Base-by-base conservation (phyloP, 805 yeast genomes). In the Clavispora fructus region DNA sequence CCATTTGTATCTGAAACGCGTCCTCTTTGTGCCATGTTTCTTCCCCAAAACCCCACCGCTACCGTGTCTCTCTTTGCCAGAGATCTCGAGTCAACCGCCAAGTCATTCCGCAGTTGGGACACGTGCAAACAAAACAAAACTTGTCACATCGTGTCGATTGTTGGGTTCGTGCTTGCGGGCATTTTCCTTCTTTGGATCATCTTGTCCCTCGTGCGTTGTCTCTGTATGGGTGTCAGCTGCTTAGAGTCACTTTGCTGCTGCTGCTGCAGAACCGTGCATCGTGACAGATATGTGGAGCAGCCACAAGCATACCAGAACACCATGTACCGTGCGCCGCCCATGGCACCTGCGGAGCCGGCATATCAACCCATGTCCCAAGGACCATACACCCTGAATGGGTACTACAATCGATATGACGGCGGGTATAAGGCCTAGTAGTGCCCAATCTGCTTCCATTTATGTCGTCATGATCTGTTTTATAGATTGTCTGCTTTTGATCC, bases 71-170 rank as follows among this genome's bases (percentile, higher is more conserved):
- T 42, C 17, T 38, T 54, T 38, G 39, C 30, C 35, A 41, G 44
- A 6, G 64, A 61, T 35, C 64, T 64, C 39, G 56, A 45, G 17
- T 48, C 64, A 30, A 69, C 74, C 5, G 73, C 73, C 14, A 80
- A 82, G 14, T 58, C 85, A 6, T 84, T 84, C 69, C 78, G 71
- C 57, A 53, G 62, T 44, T 87, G 95, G 94, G 80, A 83, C 58
- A 78, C 87, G 2, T 87, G 95, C 65, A 86, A 85, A 92, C 84
- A 75, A 58, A 84, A 85, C 62, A 81, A 67, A 39, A 72, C 82
- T 40, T 87, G 95, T 64, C 87, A 87, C 59, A 78, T 86, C 47
- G 78, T 84, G 17, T 91, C 87, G 4, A 86, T 87, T 39, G 87
- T 85, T 12, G 84, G 86, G 3, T 83, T 86, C 3, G 78, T 70